Base-by-base conservation (phyloP, 2,329 filamentous ascomycete genomes). In the Phialophora expanda region DNA sequence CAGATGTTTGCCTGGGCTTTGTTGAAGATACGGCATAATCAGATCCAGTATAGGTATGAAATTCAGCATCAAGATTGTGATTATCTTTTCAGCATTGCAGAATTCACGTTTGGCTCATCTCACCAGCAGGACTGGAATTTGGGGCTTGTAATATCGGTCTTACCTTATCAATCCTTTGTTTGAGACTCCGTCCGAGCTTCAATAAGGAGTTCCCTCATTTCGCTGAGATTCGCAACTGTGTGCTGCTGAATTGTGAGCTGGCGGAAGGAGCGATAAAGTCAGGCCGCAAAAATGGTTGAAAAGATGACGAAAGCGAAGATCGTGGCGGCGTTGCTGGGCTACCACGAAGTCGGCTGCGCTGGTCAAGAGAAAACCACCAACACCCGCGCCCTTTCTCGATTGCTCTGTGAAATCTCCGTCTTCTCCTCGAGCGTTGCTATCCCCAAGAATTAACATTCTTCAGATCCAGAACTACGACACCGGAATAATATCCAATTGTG, bases 61-160 rank as follows among this genome's bases (percentile, higher is more conserved):
- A 56, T 56, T 69, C 67, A 46, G 63, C 67, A 69, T 67, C 51
- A 58, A 64, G 56, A 59, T 58, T 51, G 44, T 28, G 17, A 30
- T 38, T 30, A 58, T 61, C 57, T 62, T 62, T 62, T 69, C 67
- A 65, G 67, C 59, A 67, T 69, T 69, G 67, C 67, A 69, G 67
- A 69, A 69, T 69, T 69, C 67, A 66, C 62, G 30, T 66, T 61
- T 22, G 41, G 55, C 34, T 67, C 67, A 69, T 69, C 38, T 44
- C 67, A 69, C 11, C 8, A 62, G 20, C 14, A 32, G 41, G 53
- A 24, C 7, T n/a, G 11, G 14, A 26, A 50, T 30, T 12, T 22
- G 22, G 4, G 20, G 24, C 30, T 48, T 24, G 50, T 3, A 38
- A 6, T n/a, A 9, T 34, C n/a, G 12, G 38, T 26, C 58, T 41